Percentiles rank a stretch among this genome's conserved stretches.
Conservation (phyloP, 2,329 filamentous ascomycete species). For the Ilyonectria robusta region DNA sequence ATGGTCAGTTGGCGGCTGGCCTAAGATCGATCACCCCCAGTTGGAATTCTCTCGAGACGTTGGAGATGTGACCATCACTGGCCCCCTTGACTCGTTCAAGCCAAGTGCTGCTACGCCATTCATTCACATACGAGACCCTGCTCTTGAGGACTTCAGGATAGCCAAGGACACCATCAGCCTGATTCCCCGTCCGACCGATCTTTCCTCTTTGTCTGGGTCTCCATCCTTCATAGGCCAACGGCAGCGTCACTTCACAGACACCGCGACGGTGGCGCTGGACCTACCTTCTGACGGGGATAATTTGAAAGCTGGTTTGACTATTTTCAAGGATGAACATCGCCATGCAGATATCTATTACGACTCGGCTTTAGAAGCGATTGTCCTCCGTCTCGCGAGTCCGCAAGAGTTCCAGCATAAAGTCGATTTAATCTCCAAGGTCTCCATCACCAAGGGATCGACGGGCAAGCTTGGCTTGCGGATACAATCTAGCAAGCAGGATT, state of each 20-base stretch:
- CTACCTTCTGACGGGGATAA: not conserved
- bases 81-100: not conserved
- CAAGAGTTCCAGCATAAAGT: not conserved
- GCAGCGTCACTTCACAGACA: conserved; percentile 8
- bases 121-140: not conserved
- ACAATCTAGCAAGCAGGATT: not conserved
- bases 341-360: conserved; percentile 15
- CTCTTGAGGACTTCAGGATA: not conserved
- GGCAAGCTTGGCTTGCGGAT: conserved; percentile 1
- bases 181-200: not conserved
- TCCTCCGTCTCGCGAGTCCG: conserved; percentile 1
- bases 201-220: not conserved
- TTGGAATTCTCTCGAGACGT: not conserved
- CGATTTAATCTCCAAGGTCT: not conserved
- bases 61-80: too few relatives aligned
- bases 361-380: not conserved
- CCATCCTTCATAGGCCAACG: conserved; percentile 9
- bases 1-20: conserved; percentile 4
- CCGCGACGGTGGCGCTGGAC: not conserved
- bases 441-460: not conserved
- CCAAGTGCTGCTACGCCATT: not conserved
- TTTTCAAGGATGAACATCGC: conserved; percentile 15
- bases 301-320: conserved; percentile 3
- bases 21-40: not conserved
- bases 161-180: not conserved